Conservation (phyloP, 352 stramenopile species). For the Globisporangium barbulae region DNA sequence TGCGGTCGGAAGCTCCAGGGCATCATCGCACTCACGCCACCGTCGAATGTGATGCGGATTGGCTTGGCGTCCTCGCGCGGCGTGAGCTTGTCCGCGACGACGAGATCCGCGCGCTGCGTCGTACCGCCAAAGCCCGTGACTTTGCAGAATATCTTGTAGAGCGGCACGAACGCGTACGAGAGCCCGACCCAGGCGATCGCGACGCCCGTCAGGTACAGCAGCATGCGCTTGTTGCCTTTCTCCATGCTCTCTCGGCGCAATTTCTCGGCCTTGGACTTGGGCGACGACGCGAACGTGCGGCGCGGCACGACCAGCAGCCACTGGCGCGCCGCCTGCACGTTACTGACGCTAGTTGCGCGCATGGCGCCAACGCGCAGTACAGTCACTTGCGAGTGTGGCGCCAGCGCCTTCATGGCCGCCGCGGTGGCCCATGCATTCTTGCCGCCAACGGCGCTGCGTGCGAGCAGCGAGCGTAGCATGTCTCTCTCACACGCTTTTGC, state of each 20-base stretch:
- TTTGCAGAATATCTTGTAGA: conserved; percentile 99
- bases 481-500: conserved; percentile 3
- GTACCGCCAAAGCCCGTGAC: conserved; percentile 97
- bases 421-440: not conserved
- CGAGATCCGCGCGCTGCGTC: conserved; percentile 79
- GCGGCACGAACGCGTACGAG: conserved; percentile 95
- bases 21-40: conserved; percentile 92
- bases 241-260: conserved; percentile 49
- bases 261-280: conserved; percentile 45
- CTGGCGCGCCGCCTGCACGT: conserved; percentile 14
- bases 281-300: conserved; percentile 43
- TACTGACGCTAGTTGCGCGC: not conserved
- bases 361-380: not conserved
- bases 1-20: conserved; percentile 97
- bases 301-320: conserved; percentile 12
- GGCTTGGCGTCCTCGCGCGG: conserved; percentile 90
- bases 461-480: conserved; percentile 19
- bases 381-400: not conserved
- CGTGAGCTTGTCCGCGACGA: conserved; percentile 83
- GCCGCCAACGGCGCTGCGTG: not conserved
- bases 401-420: not conserved
- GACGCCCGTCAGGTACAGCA: conserved; percentile 93
- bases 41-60: conserved; percentile 97
- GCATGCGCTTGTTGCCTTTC: conserved; percentile 88
- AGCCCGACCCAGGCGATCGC: conserved; percentile 93